phyloP scores from a whole-genome alignment of 768 basidiomycete genomes.

The Suillus decipiens region DNA sequence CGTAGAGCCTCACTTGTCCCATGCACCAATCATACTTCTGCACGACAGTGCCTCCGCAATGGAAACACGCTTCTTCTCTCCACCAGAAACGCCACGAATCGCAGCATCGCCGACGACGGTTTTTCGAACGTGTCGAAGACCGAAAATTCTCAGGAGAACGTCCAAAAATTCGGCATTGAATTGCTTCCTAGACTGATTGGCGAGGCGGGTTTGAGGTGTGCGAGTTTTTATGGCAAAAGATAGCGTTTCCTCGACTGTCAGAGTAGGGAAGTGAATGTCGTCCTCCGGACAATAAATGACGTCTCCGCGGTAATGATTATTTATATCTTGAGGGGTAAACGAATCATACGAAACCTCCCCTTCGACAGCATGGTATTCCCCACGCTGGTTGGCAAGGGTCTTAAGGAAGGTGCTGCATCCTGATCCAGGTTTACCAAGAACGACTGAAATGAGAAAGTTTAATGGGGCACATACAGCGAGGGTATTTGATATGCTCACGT shows the following conservation, averaged over 20 bases:
- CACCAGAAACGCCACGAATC: slow-evolving; percentile 74
- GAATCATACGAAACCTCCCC: slow-evolving; percentile 48
- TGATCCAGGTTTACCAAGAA: slow-evolving; percentile 81
- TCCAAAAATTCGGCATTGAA: slow-evolving; percentile 38
- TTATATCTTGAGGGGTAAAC: slow-evolving; percentile 45
- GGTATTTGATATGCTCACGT: slow-evolving; percentile 45
- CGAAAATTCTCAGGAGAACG: slow-evolving; percentile 67
- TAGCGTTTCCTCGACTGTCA: slow-evolving; percentile 51
- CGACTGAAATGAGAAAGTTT: slow-evolving; percentile 47
- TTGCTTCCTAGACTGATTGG: slow-evolving; percentile 25
- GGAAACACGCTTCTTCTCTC: slow-evolving; percentile 80
- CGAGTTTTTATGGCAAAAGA: slow-evolving; percentile 55
- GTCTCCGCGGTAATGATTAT: slow-evolving; percentile 47
- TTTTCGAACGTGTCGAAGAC: slow-evolving; percentile 67
- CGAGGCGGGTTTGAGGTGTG: slow-evolving; percentile 35
- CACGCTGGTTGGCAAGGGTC: slow-evolving; percentile 48
- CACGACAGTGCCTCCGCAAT: slow-evolving; percentile 71
- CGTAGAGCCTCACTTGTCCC: slow-evolving; percentile 65
- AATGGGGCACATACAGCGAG: background rate
- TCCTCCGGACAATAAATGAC: slow-evolving; percentile 46
- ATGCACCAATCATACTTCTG: slow-evolving; percentile 61
- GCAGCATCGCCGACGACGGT: slow-evolving; percentile 80
- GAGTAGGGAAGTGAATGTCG: slow-evolving; percentile 52
- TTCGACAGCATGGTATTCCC: slow-evolving; percentile 42
- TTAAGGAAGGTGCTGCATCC: slow-evolving; percentile 54